Evolutionary conservation across 2,329 filamentous ascomycete species (phyloP), one percentile per base, ranked within the genome.

Genomic region (Scytalidium lignicola): DNA sequence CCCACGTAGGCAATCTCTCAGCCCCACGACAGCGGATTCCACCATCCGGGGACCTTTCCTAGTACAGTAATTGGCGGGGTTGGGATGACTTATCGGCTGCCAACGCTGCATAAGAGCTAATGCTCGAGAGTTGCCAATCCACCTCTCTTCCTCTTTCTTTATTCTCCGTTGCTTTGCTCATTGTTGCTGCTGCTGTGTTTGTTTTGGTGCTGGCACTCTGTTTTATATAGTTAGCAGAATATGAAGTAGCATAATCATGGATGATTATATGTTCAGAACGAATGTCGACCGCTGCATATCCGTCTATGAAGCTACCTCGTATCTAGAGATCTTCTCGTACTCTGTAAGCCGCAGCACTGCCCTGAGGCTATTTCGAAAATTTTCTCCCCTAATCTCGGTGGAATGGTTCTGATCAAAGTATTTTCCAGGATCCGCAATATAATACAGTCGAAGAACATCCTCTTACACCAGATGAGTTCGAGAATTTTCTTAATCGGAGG

Each of bases 191-290:
- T 37, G 32, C 32, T 13, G 32, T 37, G 6, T 5, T 37, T 17
- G 32, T 37, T 15, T 8, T 13, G 32, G 7, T 7, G 32, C n/a
- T 37, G 32, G 4, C 15, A 5, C 12, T 17, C 12, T 13, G 32
- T 15, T 10, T 10, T 26, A 17, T 17, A 8, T 37, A 13, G 15
- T 17, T 37, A 37, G 19, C 20, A 29, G 45, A 47, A 41, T 22
- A 47, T 47, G 45, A 47, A 32, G 12, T 37, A 37, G 32, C n/a
- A 26, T 45, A 21, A 37, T 43, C 18, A 66, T 66, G 64, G 64
- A 66, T 49, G 61, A 64, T 54, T 66, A 66, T 54, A 60, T 66
- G 58, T 66, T 66, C 45, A 52, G 59, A 40, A 43, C 51, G 29
- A 59, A 64, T 48, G 63, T 66, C 40, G 52, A 53, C 7, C 43